Evolutionary conservation across 306 rosid species (phyloP).

Genomic region (Corylus avellana): DNA sequence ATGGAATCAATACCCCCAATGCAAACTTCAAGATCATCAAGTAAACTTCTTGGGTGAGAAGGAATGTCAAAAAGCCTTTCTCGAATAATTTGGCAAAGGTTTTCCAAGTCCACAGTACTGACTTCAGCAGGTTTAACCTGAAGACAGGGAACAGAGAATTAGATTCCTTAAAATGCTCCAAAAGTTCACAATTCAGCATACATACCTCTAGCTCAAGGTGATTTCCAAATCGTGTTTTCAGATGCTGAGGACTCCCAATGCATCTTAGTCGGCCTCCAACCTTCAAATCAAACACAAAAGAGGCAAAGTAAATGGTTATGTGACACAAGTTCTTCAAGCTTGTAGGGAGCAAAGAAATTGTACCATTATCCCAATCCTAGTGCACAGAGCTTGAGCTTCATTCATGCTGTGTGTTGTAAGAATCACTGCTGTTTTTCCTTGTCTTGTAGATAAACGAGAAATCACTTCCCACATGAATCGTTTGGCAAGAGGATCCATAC

Average conservation of each 20-base stretch:
- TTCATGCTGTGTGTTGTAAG: constrained; percentile 96
- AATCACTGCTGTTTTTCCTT: constrained; percentile 94
- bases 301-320: constrained; percentile 17
- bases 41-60: constrained; percentile 77
- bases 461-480: constrained; percentile 99
- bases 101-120: constrained; percentile 63
- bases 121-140: constrained; percentile 92
- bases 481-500: constrained; percentile 98
- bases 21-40: constrained; percentile 85
- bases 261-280: constrained; percentile 89
- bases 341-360: constrained; percentile 20
- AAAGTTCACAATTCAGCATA: constrained; percentile 11
- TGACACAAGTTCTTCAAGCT: constrained; percentile 24
- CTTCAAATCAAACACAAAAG: constrained; percentile 42
- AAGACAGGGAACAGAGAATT: constrained; percentile 22
- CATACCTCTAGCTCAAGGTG: constrained; percentile 90
- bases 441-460: constrained; percentile 86
- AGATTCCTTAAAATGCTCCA: constrained; percentile 28
- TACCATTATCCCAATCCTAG: constrained; percentile 97
- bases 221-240: constrained; percentile 90
- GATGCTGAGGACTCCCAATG: constrained; percentile 94
- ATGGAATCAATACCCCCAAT: constrained; percentile 65
- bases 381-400: constrained; percentile 97
- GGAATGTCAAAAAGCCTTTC: constrained; percentile 60
- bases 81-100: constrained; percentile 67